phyloP scores from a whole-genome alignment of 2,329 filamentous ascomycete species.

The Cercospora sp. region DNA sequence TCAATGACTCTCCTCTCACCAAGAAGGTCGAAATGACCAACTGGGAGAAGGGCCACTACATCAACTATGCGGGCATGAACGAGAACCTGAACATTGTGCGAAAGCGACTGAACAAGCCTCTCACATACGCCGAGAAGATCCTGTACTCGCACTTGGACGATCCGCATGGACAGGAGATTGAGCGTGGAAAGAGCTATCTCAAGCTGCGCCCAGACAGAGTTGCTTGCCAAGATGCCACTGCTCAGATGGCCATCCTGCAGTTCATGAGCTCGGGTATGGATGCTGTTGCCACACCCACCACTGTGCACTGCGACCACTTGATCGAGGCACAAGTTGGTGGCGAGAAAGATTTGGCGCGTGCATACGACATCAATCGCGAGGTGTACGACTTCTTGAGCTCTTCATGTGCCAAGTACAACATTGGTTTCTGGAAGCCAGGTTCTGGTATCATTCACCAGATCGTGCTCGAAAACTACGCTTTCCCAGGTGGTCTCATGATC shows the following conservation, averaged over 20 bases:
- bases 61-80: slow-evolving; percentile 99
- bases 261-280: slow-evolving; percentile 99
- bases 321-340: slow-evolving; percentile 96
- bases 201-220: slow-evolving; percentile 97
- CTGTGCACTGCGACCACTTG: slow-evolving; percentile 98
- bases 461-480: slow-evolving; percentile 91
- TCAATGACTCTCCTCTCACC: slow-evolving; percentile 81
- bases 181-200: slow-evolving; percentile 93
- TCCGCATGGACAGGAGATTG: slow-evolving; percentile 91
- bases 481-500: slow-evolving; percentile 96
- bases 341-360: slow-evolving; percentile 87
- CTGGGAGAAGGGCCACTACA: slow-evolving; percentile 93
- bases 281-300: slow-evolving; percentile 87
- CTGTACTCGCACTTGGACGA: slow-evolving; percentile 98
- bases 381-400: slow-evolving; percentile 96
- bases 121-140: slow-evolving; percentile 97
- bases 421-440: slow-evolving; percentile 98
- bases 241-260: slow-evolving; percentile 99
- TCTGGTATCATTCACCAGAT: slow-evolving; percentile 99
- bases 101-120: slow-evolving; percentile 73
- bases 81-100: slow-evolving; percentile 94
- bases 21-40: slow-evolving; percentile 98
- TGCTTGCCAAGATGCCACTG: slow-evolving; percentile 98
- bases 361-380: slow-evolving; percentile 86
- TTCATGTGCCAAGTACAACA: slow-evolving; percentile 98